Evolutionary conservation across 139 green algal genomes (phyloP), one percentile per base, ranked within the genome.

Genomic region (Chlorella sp.): DNA sequence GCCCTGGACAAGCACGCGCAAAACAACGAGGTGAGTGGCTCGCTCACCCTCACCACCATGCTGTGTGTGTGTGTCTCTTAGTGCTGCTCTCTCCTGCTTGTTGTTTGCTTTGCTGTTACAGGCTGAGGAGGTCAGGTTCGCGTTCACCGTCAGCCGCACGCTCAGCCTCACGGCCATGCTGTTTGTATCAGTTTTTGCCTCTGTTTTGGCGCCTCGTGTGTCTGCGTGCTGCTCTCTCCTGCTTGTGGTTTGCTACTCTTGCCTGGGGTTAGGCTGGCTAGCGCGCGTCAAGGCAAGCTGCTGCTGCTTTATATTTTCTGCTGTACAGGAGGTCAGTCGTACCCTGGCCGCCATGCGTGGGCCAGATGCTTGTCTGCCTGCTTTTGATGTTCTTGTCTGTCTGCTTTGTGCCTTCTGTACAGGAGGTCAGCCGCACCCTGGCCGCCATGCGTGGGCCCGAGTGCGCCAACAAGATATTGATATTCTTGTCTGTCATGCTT

Each of bases 341-440:
- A 64, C 55, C 55, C 24, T 64, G 24, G 24, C 22, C 24, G 55
- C 55, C 24, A 4, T 64, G 55, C 42, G 42, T 17, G 42, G 17
- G 42, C 42, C 42, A 10, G 17, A 55, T 10, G n/a, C n/a, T n/a
- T n/a, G n/a, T n/a, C n/a, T n/a, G n/a, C n/a, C n/a, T n/a, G n/a
- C n/a, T 55, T 17, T 55, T 55, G 17, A 10, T 26, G 10, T 17
- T 26, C 42, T 26, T 55, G 42, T 26, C 42, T 17, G 10, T n/a
- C n/a, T n/a, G n/a, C n/a, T n/a, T n/a, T n/a, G n/a, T n/a, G n/a
- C n/a, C n/a, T n/a, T n/a, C n/a, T n/a, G n/a, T n/a, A n/a, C n/a
- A n/a, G n/a, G 22, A 64, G 55, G 24, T 64, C 55, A 64, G 55
- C 55, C 55, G 55, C 55, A 64, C 55, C 55, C 24, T 64, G 24